Conservation (phyloP, 169 alveolate species). For the Plasmodium coatneyi region DNA sequence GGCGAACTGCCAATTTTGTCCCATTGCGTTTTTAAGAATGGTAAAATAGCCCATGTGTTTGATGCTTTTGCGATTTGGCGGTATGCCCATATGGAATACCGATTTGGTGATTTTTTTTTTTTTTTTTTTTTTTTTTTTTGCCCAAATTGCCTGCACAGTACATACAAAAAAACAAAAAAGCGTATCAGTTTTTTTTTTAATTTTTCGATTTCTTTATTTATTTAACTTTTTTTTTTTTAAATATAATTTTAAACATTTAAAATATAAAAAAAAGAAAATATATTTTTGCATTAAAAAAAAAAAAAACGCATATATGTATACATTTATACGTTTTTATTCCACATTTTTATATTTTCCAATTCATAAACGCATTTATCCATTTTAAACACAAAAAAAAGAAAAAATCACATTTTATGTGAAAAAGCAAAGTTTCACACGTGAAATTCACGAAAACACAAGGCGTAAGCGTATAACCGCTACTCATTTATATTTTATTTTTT, state of each 20-base stretch:
- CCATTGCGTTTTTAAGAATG: background rate
- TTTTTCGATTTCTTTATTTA: too few species aligned
- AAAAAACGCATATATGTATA: background rate
- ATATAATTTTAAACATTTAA: background rate
- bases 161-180: background rate
- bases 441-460: background rate
- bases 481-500: background rate
- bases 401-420: background rate
- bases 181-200: background rate
- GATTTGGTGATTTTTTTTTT: background rate
- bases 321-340: background rate
- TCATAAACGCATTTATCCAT: background rate
- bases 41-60: background rate
- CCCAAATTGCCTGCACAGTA: background rate
- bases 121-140: background rate
- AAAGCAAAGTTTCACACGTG: background rate
- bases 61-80: background rate
- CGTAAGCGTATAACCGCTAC: background rate
- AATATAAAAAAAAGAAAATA: too few species aligned
- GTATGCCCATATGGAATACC: background rate
- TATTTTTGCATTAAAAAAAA: too few species aligned
- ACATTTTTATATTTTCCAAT: background rate
- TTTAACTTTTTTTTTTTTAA: too few species aligned
- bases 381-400: too few species aligned
- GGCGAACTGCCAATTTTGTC: background rate